phyloP scores from a whole-genome alignment of 2,329 filamentous ascomycete genomes.

The Lecanicillium sp. region DNA sequence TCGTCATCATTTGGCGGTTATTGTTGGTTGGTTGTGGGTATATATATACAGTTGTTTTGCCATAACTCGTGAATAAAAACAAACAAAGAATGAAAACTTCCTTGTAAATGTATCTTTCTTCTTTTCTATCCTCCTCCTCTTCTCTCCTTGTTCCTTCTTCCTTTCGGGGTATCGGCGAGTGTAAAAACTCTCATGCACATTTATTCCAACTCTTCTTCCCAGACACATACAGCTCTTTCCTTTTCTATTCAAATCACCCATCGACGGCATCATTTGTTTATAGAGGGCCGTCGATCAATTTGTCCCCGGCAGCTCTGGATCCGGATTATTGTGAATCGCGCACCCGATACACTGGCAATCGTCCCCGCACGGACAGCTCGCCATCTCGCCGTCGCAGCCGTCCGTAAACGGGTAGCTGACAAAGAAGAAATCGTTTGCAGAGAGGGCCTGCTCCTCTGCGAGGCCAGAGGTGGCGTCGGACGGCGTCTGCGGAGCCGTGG shows the following conservation, averaged over 20 bases:
- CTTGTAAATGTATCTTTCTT: neutral
- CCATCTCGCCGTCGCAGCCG: conserved; percentile 42
- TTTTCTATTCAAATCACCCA: neutral
- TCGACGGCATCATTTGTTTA: neutral
- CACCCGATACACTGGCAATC: conserved; percentile 55
- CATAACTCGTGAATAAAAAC: too few relatives aligned
- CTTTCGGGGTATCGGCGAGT: conserved; percentile 7
- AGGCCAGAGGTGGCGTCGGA: conserved; percentile 39
- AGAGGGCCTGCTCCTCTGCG: conserved; percentile 45
- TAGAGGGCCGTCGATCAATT: conserved; percentile 2
- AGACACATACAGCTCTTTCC: neutral
- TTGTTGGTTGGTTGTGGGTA: neutral
- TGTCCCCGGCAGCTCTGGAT: conserved; percentile 12
- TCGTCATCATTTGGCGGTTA: too few relatives aligned
- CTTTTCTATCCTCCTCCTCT: too few relatives aligned
- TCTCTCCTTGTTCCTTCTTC: too few relatives aligned
- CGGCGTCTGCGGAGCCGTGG: conserved; percentile 38
- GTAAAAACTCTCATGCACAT: neutral
- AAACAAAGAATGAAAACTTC: too few relatives aligned
- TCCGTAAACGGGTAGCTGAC: conserved; percentile 48
- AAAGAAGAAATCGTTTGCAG: conserved; percentile 53
- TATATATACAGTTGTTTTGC: conserved; percentile 1
- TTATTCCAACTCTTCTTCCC: neutral
- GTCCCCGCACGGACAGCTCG: conserved; percentile 52
- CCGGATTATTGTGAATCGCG: conserved; percentile 41